Conservation (phyloP, 1,139 yeast genomes). For the Zygoascus sp. region DNA sequence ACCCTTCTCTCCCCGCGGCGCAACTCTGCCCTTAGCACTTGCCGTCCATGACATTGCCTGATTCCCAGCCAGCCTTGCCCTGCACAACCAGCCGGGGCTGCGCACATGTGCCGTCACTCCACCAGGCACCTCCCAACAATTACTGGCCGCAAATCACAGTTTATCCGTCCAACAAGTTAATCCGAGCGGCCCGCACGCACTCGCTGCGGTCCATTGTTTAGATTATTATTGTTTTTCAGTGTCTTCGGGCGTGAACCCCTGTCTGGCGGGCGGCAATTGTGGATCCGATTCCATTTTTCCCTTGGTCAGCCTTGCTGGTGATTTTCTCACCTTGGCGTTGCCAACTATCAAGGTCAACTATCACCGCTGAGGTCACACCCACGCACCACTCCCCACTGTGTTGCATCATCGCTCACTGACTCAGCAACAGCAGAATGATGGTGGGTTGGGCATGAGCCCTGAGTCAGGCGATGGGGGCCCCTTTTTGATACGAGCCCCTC, state of each 20-base stretch:
- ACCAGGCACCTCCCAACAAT: not conserved
- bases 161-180: not conserved
- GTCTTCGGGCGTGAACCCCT: too few species aligned
- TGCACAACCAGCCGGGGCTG: not conserved
- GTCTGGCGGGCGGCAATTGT: too few species aligned
- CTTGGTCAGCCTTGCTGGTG: too few species aligned
- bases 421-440: too few species aligned
- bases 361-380: too few species aligned
- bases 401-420: not conserved
- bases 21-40: not conserved
- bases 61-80: not conserved
- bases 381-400: too few species aligned
- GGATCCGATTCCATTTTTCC: too few species aligned
- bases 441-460: too few species aligned
- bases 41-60: not conserved
- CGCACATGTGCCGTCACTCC: slow-evolving; percentile 3
- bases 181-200: not conserved
- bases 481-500: too few species aligned
- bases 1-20: not conserved
- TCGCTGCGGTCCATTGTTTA: too few species aligned
- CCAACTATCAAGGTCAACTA: not conserved
- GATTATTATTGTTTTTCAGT: too few species aligned
- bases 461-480: too few species aligned
- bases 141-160: slow-evolving; percentile 1
- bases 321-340: not conserved